These are phyloP conservation scores for Suillus alpinus DNA, from an alignment of 768 basidiomycete genomes.

Conservation along the genomic window DNA sequence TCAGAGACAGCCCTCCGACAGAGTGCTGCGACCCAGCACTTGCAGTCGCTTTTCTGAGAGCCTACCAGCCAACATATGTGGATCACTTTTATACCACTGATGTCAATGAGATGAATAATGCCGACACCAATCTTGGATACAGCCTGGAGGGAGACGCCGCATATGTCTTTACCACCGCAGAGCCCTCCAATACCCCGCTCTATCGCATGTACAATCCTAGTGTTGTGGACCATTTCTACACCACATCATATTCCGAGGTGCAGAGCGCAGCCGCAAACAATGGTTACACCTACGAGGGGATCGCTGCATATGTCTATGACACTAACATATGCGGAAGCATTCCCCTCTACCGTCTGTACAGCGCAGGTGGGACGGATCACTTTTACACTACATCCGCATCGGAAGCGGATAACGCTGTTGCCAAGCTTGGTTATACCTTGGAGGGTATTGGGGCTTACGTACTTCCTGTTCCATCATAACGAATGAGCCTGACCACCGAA, in stretches of 20 bases:
- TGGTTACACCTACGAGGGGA: neutral
- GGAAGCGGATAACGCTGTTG: neutral
- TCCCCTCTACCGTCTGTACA: neutral
- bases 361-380: neutral
- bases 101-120: constrained; percentile 13
- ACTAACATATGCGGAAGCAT: neutral
- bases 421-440: neutral
- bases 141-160: constrained; percentile 15
- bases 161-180: constrained; percentile 10
- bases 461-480: neutral
- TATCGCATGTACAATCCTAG: constrained; percentile 15
- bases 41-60: constrained; percentile 2
- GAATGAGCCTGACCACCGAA: too few species aligned
- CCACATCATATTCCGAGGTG: constrained; percentile 6
- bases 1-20: neutral
- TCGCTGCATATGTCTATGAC: neutral
- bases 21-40: too few species aligned
- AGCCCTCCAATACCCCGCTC: constrained; percentile 16
- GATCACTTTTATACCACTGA: constrained; percentile 7
- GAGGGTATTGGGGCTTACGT: neutral
- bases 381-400: neutral
- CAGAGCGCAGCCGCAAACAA: neutral
- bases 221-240: constrained; percentile 23
- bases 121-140: constrained; percentile 7
- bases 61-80: neutral